These are phyloP conservation scores for Psilocybe azurescens DNA, from an alignment of 768 basidiomycete species.

Conservation along the genomic window DNA sequence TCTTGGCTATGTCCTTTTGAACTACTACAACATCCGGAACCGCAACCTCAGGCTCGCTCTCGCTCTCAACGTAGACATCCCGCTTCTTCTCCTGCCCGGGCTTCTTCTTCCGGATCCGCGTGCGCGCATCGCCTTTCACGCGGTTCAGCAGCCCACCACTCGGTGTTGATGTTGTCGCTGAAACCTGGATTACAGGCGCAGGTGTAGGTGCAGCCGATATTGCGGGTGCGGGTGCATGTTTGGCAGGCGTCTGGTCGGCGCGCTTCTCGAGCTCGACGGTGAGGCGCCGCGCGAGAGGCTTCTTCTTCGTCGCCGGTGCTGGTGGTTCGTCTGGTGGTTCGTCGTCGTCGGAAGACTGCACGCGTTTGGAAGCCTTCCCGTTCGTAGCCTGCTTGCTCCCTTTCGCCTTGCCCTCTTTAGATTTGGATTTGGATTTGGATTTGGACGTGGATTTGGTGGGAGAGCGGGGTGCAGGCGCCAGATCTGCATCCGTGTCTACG, in stretches of 20 bases:
- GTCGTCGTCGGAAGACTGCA: neutral
- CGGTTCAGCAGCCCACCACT: constrained; percentile 20
- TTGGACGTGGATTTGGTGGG: neutral
- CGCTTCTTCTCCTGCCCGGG: constrained; percentile 14
- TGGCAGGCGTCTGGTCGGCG: neutral
- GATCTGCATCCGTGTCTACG: neutral
- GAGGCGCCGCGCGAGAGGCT: neutral
- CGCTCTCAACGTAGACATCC: constrained; percentile 12
- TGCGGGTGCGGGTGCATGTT: neutral
- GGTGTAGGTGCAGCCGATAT: neutral
- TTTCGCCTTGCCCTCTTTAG: neutral
- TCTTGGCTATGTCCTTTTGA: neutral
- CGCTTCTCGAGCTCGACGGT: neutral
- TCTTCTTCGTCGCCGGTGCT: neutral
- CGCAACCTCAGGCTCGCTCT: constrained; percentile 21
- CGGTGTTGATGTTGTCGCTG: neutral
- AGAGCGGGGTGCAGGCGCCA: neutral
- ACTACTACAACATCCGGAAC: neutral
- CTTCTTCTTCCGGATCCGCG: constrained; percentile 25
- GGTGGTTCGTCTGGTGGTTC: neutral
- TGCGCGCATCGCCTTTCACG: constrained; percentile 30
- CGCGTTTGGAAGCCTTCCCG: neutral
- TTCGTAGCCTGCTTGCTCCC: neutral
- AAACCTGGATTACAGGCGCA: neutral
- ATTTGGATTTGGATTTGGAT: constrained; percentile 1